Evolutionary conservation across 2,329 filamentous ascomycete species (phyloP), one percentile per base, ranked within the genome.

Genomic region (Paradendryphiella salina): DNA sequence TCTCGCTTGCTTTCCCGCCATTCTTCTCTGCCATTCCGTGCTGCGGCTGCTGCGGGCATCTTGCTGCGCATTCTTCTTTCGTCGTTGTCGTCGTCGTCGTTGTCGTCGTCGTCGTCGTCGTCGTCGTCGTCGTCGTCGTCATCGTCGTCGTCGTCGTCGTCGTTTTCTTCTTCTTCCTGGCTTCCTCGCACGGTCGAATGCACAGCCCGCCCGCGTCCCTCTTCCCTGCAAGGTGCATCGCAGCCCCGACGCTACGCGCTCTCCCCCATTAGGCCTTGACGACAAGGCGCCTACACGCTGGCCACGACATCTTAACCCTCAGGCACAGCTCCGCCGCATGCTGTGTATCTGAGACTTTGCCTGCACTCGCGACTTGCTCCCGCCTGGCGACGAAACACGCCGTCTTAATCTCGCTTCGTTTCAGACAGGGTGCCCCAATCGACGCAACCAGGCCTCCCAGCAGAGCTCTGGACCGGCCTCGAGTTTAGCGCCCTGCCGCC

Each of bases 371-470:
- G 49, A 46, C 46, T 34, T 54, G 38, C 55, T 56, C 49, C 56
- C 62, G 50, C 41, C 23, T 49, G 26, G 41, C 35, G 44, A 55
- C 56, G 65, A 65, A 67, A 71, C 66, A 62, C 56, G 62, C 63
- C 68, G 59, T 56, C 57, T 63, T 65, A 66, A 66, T 72, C 67
- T 71, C 69, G 69, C 69, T 72, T 70, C 69, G 68, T 63, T 66
- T 64, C 67, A 69, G 61, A 63, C 64, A 60, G 68, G 67, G 56
- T 56, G 41, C 35, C 56, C 56, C 57, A 42, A 53, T 60, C 61
- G 48, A 56, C 52, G 36, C 46, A 46, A 54, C 44, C 43, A 58
- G 46, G 26, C 50, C 43, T 46, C 44, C 36, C 39, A 21, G 44
- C 38, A 33, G 44, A 31, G 34, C 33, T 53, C 33, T 35, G 54